Evolutionary conservation across 371 early-diverging fungal genomes (phyloP), one percentile per base, ranked within the genome.

Genomic region (Mortierella sp.): DNA sequence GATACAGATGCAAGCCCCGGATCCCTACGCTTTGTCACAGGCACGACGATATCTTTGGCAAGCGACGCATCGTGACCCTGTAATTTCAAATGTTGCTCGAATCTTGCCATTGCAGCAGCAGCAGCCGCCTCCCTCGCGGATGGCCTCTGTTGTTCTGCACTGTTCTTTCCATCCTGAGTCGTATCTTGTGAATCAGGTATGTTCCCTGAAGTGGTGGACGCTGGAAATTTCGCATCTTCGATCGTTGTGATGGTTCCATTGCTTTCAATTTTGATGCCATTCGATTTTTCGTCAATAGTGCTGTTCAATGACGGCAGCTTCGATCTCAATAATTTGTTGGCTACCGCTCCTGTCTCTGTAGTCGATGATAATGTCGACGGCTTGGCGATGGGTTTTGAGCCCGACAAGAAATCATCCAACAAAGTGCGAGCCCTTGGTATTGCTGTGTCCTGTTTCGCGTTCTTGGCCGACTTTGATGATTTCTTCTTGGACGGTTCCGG

Each of bases 401-500:
- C 23, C 11, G 70, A 58, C 17, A 76, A 50, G 26, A 52, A 76
- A 23, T 71, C 44, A 28, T 72, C 73, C 34, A 72, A 42, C 53
- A 67, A 34, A 3, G 67, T 67, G 39, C 66, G 50, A 7, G 32
- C 57, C 24, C 24, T 55, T 11, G 62, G 46, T 24, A 31, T 34
- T 30, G 7, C 19, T 31, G 39, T 43, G 14, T 51, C 39, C 8
- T 14, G 14, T 27, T 48, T 32, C 15, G 30, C 30, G 28, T 49
- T 60, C 24, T 57, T 63, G 44, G 49, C 14, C 11, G 61, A 34
- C 4, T 54, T 21, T 6, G 51, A n/a, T n/a, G n/a, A 27, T 31
- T 70, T 69, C 26, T 66, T 73, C 21, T 53, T 58, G 11, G 46
- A 60, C 5, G 75, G 57, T 15, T 73, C 75, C 21, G 90, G 88